Conservation (phyloP, 2,329 filamentous ascomycete genomes). For the Xylariaceae sp. region DNA sequence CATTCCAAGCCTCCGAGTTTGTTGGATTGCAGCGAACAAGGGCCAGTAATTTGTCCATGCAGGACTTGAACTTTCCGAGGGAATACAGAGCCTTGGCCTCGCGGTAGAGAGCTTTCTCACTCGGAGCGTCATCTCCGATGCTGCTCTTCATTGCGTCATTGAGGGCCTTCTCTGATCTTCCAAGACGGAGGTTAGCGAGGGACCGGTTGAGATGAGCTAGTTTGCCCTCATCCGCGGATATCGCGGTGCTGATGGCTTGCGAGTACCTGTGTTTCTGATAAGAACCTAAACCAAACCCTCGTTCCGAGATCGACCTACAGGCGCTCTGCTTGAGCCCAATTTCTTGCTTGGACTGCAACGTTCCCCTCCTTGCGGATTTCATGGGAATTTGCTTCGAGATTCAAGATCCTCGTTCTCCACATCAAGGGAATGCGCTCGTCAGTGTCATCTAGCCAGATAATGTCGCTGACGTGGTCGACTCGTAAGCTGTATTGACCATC, state of each 20-base stretch:
- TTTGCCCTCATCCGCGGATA: constrained; percentile 31
- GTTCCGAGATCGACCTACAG: constrained; percentile 24
- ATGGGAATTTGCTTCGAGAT: constrained; percentile 10
- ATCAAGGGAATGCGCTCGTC: constrained; percentile 35
- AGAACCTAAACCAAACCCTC: constrained; percentile 1
- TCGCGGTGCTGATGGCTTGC: constrained; percentile 26
- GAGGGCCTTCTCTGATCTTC: constrained; percentile 26
- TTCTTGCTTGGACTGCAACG: constrained; percentile 16
- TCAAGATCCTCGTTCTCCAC: constrained; percentile 26
- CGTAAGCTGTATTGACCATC: constrained; percentile 39
- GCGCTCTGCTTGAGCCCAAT: constrained; percentile 26
- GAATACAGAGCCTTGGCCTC: constrained; percentile 41
- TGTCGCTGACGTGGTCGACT: constrained; percentile 49
- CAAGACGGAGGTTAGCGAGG: constrained; percentile 27
- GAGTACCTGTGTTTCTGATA: constrained; percentile 29
- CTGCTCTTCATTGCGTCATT: constrained; percentile 19
- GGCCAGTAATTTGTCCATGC: constrained; percentile 28
- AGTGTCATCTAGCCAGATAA: constrained; percentile 32
- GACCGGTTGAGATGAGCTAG: constrained; percentile 34
- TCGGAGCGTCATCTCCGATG: constrained; percentile 15
- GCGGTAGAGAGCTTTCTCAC: constrained; percentile 42
- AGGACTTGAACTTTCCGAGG: constrained; percentile 34
- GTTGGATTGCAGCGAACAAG: constrained; percentile 30
- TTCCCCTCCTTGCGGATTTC: constrained; percentile 31
- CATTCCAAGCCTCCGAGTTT: constrained; percentile 26